Conservation (phyloP, 768 basidiomycete genomes). For the Exsudoporus frostii region DNA sequence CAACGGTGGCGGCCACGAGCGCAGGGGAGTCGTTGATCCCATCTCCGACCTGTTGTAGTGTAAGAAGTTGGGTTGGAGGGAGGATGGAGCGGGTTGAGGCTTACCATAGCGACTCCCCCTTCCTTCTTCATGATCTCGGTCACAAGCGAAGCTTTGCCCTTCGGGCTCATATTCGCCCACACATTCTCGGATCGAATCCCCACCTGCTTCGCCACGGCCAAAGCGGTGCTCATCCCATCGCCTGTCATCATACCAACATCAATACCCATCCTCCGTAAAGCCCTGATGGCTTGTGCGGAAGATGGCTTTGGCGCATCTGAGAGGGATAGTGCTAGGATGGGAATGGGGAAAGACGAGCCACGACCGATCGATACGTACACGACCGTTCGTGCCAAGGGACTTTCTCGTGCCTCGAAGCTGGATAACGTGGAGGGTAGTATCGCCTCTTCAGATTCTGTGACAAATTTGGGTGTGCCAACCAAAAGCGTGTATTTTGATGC, state of each 20-base stretch:
- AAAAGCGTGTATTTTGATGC: constrained; percentile 56
- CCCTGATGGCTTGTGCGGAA: constrained; percentile 75
- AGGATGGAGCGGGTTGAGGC: constrained; percentile 19
- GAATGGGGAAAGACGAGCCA: constrained; percentile 40
- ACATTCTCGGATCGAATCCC: constrained; percentile 83
- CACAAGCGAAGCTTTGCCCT: constrained; percentile 88
- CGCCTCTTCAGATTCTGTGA: constrained; percentile 50
- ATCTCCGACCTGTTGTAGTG: constrained; percentile 75
- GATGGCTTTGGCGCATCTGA: constrained; percentile 86
- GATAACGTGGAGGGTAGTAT: constrained; percentile 58
- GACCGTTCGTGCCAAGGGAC: constrained; percentile 72
- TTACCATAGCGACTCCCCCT: constrained; percentile 89
- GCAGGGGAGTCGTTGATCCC: constrained; percentile 99
- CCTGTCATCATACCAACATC: constrained; percentile 94
- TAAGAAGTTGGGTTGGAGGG: neutral
- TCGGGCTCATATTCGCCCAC: constrained; percentile 91
- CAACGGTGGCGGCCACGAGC: constrained; percentile 91
- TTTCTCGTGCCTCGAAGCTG: constrained; percentile 69
- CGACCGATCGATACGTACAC: constrained; percentile 76
- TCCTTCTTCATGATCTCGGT: constrained; percentile 74
- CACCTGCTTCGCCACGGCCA: constrained; percentile 85
- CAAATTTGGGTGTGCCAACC: constrained; percentile 75
- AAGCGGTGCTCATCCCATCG: constrained; percentile 80
- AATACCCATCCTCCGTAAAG: constrained; percentile 86
- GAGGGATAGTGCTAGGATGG: constrained; percentile 79